Evolutionary conservation across 805 yeast species (phyloP).

Genomic region (Zygosaccharomyces rouxii): DNA sequence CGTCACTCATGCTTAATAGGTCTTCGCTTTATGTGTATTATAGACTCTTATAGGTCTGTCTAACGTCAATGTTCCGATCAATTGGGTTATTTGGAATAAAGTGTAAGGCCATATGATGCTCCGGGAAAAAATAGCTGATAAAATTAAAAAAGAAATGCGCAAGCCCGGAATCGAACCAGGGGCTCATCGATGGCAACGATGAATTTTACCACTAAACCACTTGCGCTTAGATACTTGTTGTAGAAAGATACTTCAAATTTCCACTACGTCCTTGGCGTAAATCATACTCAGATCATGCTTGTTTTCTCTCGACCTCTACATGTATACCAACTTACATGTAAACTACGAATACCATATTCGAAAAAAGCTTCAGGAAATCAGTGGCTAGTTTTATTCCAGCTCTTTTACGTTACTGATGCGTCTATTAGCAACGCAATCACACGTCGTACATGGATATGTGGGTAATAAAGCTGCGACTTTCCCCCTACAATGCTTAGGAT

Average conservation of each 20-base stretch:
- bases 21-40: not conserved
- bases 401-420: not conserved
- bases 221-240: not conserved
- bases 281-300: not conserved
- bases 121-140: not conserved
- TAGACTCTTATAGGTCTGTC: not conserved
- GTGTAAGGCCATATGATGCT: not conserved
- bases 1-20: not conserved
- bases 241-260: no score
- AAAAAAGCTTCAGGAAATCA: no score
- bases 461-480: conserved; percentile 90
- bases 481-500: conserved; percentile 79
- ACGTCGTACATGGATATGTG: conserved; percentile 93
- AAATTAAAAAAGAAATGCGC: not conserved
- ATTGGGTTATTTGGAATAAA: no score
- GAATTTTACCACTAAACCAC: conserved; percentile 8
- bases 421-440: conserved; percentile 52
- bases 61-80: no score
- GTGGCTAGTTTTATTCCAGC: not conserved
- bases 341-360: no score
- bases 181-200: conserved; percentile 9
- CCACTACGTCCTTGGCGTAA: no score
- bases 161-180: conserved; percentile 9
- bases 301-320: not conserved
- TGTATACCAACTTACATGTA: no score